Evolutionary conservation across 2,329 filamentous ascomycete species (phyloP).

Genomic region (Fusarium nanum): DNA sequence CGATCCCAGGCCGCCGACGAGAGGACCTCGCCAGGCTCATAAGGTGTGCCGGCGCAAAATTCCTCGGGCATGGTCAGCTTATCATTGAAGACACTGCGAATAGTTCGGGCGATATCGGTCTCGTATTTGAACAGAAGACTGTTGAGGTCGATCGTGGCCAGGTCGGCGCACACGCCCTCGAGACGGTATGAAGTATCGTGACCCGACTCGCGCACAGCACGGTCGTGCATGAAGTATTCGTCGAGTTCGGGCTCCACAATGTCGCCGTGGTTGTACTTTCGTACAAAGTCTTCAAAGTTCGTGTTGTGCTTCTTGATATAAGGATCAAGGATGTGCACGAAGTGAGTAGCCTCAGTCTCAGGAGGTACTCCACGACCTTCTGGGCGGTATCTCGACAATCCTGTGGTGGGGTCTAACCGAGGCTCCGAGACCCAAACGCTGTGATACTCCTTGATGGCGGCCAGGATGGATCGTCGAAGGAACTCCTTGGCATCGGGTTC

Average conservation of each 20-base stretch:
- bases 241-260: conserved; percentile 90
- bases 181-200: conserved; percentile 97
- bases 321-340: conserved; percentile 82
- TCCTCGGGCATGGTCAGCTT: conserved; percentile 83
- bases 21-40: conserved; percentile 76
- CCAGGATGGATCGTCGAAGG: conserved; percentile 80
- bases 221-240: conserved; percentile 95
- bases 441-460: conserved; percentile 97
- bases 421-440: conserved; percentile 86
- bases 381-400: conserved; percentile 86
- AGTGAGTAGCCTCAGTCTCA: conserved; percentile 90
- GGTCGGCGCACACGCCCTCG: conserved; percentile 85
- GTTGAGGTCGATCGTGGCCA: conserved; percentile 95
- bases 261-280: conserved; percentile 83
- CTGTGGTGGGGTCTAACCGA: conserved; percentile 79
- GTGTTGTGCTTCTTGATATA: conserved; percentile 87
- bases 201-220: conserved; percentile 93
- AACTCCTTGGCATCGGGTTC: conserved; percentile 85
- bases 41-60: conserved; percentile 75
- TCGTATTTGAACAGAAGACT: conserved; percentile 97
- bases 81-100: conserved; percentile 86
- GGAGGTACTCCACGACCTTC: conserved; percentile 88
- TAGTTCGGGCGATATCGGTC: conserved; percentile 87
- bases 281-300: conserved; percentile 84
- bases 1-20: conserved; percentile 92